Percentiles rank a stretch among this genome's conserved stretches.
phyloP scores from a whole-genome alignment of 805 yeast species.

The Wickerhamomyces alni region DNA sequence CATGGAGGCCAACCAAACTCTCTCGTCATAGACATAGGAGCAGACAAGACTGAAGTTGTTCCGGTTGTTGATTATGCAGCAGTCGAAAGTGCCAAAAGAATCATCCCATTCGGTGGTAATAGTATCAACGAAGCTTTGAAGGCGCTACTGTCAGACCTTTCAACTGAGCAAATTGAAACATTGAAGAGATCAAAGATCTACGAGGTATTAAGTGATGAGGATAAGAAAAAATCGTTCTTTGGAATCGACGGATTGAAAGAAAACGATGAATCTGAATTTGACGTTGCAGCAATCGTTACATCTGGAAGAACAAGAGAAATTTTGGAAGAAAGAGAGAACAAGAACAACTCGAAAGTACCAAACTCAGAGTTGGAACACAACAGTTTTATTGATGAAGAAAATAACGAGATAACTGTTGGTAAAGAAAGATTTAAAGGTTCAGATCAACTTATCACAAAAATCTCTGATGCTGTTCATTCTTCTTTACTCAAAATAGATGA shows the following conservation, averaged over 20 bases:
- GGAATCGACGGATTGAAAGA: constrained; percentile 43
- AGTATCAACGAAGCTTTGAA: constrained; percentile 50
- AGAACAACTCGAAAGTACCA: constrained; percentile 31
- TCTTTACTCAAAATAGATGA: constrained; percentile 57
- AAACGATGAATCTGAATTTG: constrained; percentile 69
- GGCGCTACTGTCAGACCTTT: constrained; percentile 52
- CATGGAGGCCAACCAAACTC: constrained; percentile 60
- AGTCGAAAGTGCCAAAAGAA: constrained; percentile 45
- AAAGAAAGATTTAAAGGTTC: constrained; percentile 85
- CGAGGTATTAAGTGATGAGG: constrained; percentile 73
- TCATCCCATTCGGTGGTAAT: constrained; percentile 55
- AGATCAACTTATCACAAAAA: constrained; percentile 45
- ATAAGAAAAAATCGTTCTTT: constrained; percentile 53
- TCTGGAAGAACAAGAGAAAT: constrained; percentile 70
- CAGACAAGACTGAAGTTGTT: constrained; percentile 64
- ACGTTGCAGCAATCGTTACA: constrained; percentile 85
- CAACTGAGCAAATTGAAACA: constrained; percentile 56
- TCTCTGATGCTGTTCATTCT: constrained; percentile 49
- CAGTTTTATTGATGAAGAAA: constrained; percentile 54
- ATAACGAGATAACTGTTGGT: constrained; percentile 64
- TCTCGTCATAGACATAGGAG: constrained; percentile 77
- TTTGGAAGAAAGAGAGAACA: constrained; percentile 55
- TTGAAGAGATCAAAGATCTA: constrained; percentile 70
- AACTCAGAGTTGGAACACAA: constrained; percentile 75
- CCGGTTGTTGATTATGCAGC: constrained; percentile 75